Percentiles rank a stretch among this genome's conserved stretches.
phyloP scores from a whole-genome alignment of 352 stramenopile species.

The Globisporangium radiosum region DNA sequence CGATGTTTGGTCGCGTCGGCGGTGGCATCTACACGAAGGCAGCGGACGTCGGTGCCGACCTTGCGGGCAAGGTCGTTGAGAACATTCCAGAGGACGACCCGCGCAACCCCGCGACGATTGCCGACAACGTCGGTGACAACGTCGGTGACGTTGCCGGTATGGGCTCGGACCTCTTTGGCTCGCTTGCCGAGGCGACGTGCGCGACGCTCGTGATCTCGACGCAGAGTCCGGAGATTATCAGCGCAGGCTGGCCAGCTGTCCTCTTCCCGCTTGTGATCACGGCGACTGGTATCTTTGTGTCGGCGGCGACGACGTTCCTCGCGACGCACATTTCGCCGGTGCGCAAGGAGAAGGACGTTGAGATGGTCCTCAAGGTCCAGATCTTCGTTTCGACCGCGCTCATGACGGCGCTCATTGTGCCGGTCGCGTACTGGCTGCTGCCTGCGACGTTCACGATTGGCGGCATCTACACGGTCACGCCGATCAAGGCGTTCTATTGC shows the following conservation, averaged over 20 bases:
- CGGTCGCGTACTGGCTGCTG: slow-evolving; percentile 89
- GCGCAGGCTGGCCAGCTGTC: slow-evolving; percentile 91
- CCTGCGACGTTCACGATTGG: slow-evolving; percentile 88
- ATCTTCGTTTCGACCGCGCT: slow-evolving; percentile 96
- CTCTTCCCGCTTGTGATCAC: slow-evolving; percentile 97
- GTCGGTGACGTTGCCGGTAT: slow-evolving; percentile 99
- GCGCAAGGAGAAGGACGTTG: slow-evolving; percentile 93
- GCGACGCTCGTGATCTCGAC: slow-evolving; percentile 97
- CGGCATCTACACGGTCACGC: slow-evolving; percentile 61
- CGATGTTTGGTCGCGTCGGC: slow-evolving; percentile 99
- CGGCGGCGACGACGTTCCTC: slow-evolving; percentile 95
- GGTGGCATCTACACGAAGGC: slow-evolving; percentile 99
- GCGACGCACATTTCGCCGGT: slow-evolving; percentile 95
- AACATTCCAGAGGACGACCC: slow-evolving; percentile 99
- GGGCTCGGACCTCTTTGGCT: slow-evolving; percentile 99
- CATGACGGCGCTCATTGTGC: slow-evolving; percentile 92
- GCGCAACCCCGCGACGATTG: slow-evolving; percentile 98
- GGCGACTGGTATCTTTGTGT: slow-evolving; percentile 96
- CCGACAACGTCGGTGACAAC: slow-evolving; percentile 99
- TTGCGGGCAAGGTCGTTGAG: slow-evolving; percentile 98
- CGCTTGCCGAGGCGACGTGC: slow-evolving; percentile 97
- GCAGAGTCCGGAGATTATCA: slow-evolving; percentile 86
- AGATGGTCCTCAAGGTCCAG: slow-evolving; percentile 97
- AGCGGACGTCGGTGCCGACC: slow-evolving; percentile 98
- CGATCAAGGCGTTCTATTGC: slow-evolving; percentile 89